Conservation (phyloP, 2,329 filamentous ascomycete species). For the Fusarium continuum region DNA sequence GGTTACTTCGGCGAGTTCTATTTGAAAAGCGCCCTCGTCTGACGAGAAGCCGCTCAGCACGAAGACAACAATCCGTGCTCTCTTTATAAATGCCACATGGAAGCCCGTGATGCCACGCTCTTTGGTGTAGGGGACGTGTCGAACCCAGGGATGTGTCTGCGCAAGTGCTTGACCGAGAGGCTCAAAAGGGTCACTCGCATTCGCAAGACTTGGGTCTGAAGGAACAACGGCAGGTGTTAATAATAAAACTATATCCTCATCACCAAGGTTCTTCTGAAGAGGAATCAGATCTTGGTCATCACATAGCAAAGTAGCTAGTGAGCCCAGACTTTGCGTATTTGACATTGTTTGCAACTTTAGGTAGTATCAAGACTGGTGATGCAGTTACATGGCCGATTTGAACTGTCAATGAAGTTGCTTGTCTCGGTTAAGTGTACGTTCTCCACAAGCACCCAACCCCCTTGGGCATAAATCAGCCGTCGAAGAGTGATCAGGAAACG, state of each 20-base stretch:
- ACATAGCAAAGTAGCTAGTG: slow-evolving; percentile 48
- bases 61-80: slow-evolving; percentile 68
- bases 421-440: slow-evolving; percentile 22
- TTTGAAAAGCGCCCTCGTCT: slow-evolving; percentile 61
- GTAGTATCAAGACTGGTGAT: slow-evolving; percentile 21
- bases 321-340: slow-evolving; percentile 19
- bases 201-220: slow-evolving; percentile 51
- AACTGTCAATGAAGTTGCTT: slow-evolving; percentile 10
- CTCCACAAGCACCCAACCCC: slow-evolving; percentile 25
- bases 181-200: slow-evolving; percentile 74
- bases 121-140: slow-evolving; percentile 77
- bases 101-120: slow-evolving; percentile 69
- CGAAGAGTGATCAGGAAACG: slow-evolving; percentile 1
- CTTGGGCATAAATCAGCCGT: slow-evolving; percentile 25
- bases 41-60: slow-evolving; percentile 62
- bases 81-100: slow-evolving; percentile 69
- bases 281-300: slow-evolving; percentile 59
- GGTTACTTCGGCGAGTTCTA: slow-evolving; percentile 59
- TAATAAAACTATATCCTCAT: slow-evolving; percentile 67
- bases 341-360: slow-evolving; percentile 36
- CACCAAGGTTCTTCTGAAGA: slow-evolving; percentile 55
- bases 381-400: slow-evolving; percentile 36
- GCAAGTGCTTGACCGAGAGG: slow-evolving; percentile 72
- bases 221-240: slow-evolving; percentile 66
- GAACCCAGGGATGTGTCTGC: slow-evolving; percentile 66